Conservation (phyloP, 768 basidiomycete species). For the Kwoniella shandongensis region DNA sequence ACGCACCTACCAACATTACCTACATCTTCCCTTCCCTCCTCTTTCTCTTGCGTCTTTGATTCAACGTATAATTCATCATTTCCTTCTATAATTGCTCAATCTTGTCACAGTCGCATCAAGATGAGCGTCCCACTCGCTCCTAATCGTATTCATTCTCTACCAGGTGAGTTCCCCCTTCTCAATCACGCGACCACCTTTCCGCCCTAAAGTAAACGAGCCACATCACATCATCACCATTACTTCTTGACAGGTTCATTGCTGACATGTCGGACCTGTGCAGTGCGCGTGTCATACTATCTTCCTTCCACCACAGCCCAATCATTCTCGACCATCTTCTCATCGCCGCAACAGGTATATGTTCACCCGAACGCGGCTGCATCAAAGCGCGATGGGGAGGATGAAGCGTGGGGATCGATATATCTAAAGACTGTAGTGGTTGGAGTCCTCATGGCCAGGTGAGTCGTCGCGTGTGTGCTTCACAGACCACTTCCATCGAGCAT, state of each 20-base stretch:
- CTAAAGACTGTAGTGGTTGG: constrained; percentile 46
- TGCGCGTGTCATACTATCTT: constrained; percentile 41
- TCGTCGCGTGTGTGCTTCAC: not conserved
- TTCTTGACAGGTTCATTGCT: too few relatives aligned
- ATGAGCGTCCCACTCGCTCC: constrained; percentile 27
- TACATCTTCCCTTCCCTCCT: too few relatives aligned
- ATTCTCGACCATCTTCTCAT: constrained; percentile 34
- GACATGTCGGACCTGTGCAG: constrained; percentile 11
- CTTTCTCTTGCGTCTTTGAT: too few relatives aligned
- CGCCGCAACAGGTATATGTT: constrained; percentile 44
- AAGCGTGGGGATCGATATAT: constrained; percentile 45
- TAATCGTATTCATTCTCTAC: constrained; percentile 42
- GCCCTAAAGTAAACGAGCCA: not conserved
- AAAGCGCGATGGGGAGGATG: constrained; percentile 23
- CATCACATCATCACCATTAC: not conserved
- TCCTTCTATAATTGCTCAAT: too few relatives aligned
- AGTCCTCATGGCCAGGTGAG: constrained; percentile 43
- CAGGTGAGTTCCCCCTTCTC: constrained; percentile 28
- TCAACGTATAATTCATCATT: not conserved
- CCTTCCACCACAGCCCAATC: constrained; percentile 33
- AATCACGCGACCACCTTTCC: constrained; percentile 6
- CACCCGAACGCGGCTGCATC: constrained; percentile 32
- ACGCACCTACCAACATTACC: too few relatives aligned
- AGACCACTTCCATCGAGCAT: too few relatives aligned
- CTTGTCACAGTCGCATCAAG: not conserved